Evolutionary conservation across 1,284 basidiomycete species (phyloP).

Genomic region (Anthracocystis walkeri): DNA sequence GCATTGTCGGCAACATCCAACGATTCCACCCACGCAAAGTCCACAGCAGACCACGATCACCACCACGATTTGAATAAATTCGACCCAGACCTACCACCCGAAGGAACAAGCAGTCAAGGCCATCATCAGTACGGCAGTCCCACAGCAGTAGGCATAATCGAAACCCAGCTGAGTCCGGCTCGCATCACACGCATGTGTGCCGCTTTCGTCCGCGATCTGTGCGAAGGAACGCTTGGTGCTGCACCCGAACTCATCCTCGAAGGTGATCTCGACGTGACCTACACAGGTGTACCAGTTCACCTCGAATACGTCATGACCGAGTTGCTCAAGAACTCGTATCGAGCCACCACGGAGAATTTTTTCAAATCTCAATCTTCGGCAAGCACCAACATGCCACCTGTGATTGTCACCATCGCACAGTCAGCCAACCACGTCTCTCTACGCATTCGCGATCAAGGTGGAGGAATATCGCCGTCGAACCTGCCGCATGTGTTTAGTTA

Average conservation of each 20-base stretch:
- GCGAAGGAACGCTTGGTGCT: constrained; percentile 84
- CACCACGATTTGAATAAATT: constrained; percentile 24
- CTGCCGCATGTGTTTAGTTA: constrained; percentile 86
- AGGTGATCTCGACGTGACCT: constrained; percentile 53
- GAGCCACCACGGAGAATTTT: constrained; percentile 75
- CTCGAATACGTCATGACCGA: constrained; percentile 82
- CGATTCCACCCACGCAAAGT: constrained; percentile 7
- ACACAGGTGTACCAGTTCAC: constrained; percentile 86
- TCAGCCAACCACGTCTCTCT: constrained; percentile 78
- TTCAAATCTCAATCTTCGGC: constrained; percentile 24
- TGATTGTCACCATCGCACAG: constrained; percentile 78
- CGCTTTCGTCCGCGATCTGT: constrained; percentile 84
- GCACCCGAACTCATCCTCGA: constrained; percentile 72
- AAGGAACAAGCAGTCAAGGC: constrained; percentile 22
- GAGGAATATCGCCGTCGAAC: constrained; percentile 81
- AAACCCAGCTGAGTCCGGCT: constrained; percentile 63
- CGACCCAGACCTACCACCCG: constrained; percentile 41
- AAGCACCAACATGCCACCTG: constrained; percentile 71
- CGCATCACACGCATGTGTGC: constrained; percentile 71
- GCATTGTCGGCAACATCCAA: constrained; percentile 72
- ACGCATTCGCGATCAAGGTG: constrained; percentile 85
- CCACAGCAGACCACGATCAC: constrained; percentile 7
- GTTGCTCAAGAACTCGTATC: constrained; percentile 83
- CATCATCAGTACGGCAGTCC: constrained; percentile 51
- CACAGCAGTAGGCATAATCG: constrained; percentile 64